Base-by-base conservation (phyloP, 139 green algal species). In the Coelastrella sp. region DNA sequence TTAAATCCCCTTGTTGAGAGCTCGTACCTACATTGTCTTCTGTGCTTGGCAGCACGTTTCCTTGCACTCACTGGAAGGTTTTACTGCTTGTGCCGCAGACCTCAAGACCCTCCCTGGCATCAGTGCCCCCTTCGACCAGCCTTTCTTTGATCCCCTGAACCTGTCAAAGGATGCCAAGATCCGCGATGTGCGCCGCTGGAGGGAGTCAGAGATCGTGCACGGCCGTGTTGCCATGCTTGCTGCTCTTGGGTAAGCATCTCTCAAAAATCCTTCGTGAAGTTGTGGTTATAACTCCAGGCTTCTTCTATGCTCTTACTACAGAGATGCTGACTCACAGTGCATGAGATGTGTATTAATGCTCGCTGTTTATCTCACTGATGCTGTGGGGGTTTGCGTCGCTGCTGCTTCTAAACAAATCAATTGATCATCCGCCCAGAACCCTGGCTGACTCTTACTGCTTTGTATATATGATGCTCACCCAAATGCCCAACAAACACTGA, bases 221-320 rank as follows among this genome's bases (percentile, higher is more conserved):
- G 92, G 92, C 80, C 91, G 94, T 41, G 93, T 96, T 11, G 72
- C 90, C 71, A 96, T 95, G 92, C 91, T 95, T 60, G 93, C 92
- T 35, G 85, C 91, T 3, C 62, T 96, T 9, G 94, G 62, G 30
- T 64, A 21, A 27, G 53, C 30, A 64, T 21, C 53, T 13, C 15
- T 13, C n/a, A n/a, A n/a, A 57, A 9, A 9, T 57, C 45, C 45
- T 57, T 57, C 11, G 45, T 13, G 11, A 23, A 57, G 11, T 57
- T 13, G 11, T 9, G 45, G 11, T 13, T 57, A 9, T 57, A 23
- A 13, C 11, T 9, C 45, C 45, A 13, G 11, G 45, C 45, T 23
- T 57, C 45, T 57, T 57, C 11, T 23, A 57, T 57, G 15, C 45
- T 23, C 11, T 57, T 23, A 9, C 45, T 57, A 13, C 45, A 57